These are phyloP conservation scores for Clavispora asparagi DNA, from an alignment of 805 yeast genomes.

Conservation along the genomic window DNA sequence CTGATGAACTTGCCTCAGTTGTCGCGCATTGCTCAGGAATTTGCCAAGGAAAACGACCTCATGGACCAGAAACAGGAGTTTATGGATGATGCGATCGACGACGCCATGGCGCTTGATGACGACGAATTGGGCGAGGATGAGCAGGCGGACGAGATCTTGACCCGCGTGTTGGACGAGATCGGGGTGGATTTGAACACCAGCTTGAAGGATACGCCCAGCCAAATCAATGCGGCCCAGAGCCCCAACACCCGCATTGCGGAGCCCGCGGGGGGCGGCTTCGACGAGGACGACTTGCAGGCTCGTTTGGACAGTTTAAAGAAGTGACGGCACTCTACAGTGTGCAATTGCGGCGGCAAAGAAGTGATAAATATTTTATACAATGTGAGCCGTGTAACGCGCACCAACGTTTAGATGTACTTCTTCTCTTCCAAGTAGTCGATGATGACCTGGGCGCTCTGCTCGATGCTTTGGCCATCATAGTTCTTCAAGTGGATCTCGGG, in stretches of 20 bases:
- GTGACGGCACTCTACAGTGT: conserved; percentile 7
- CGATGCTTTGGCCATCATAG: conserved; percentile 58
- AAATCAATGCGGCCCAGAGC: conserved; percentile 20
- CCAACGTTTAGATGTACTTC: conserved; percentile 26
- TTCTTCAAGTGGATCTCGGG: conserved; percentile 84
- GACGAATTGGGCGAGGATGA: conserved; percentile 74
- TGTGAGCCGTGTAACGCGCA: not conserved
- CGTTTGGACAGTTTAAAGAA: conserved; percentile 78
- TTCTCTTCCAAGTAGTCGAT: conserved; percentile 59
- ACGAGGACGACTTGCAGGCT: conserved; percentile 85
- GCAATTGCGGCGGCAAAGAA: too few species aligned
- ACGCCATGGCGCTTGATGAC: conserved; percentile 84
- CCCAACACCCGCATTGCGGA: conserved; percentile 41
- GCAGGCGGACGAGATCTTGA: conserved; percentile 86
- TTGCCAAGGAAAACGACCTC: conserved; percentile 87
- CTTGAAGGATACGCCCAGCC: conserved; percentile 43
- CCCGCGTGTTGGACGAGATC: conserved; percentile 90
- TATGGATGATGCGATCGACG: conserved; percentile 98
- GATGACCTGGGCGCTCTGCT: conserved; percentile 74
- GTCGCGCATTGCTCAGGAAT: conserved; percentile 88
- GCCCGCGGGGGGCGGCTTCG: conserved; percentile 44
- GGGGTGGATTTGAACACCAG: conserved; percentile 73
- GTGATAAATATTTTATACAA: not conserved
- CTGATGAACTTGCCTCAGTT: conserved; percentile 88
- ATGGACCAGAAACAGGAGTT: conserved; percentile 99